Base-by-base conservation (phyloP, 2,329 filamentous ascomycete species). In the Sarocladiaceae sp. region DNA sequence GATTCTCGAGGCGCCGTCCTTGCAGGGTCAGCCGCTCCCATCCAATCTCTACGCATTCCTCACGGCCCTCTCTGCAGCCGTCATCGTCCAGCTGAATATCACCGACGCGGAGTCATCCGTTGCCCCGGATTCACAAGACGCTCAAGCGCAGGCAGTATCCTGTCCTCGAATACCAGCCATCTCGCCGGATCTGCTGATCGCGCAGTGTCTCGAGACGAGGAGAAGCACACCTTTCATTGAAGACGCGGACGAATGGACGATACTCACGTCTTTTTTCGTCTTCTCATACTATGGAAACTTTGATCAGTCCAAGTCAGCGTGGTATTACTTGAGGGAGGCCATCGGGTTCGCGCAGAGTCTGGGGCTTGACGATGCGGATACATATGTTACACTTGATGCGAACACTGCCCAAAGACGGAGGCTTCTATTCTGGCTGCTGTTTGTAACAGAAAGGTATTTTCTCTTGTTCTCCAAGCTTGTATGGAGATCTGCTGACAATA, bases 391-490 rank as follows among this genome's bases (percentile, higher is more conserved):
- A 20, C 33, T 47, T 19, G 47, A 49, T 15, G 13, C 45, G 4
- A 39, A 47, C 9, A 47, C 40, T n/a, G 45, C 39, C 15, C 50
- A 53, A 35, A 45, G 50, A 13, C 33, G 47, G 11, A 34, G 45
- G n/a, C 46, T 50, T 9, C 34, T 54, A 18, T 54, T 53, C 45
- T 54, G 52, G 52, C 46, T 54, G 6, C 40, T 54, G 3, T 54
- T 53, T 33, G 44, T 54, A 19, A 53, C 51, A 7, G 52, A 54
- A 39, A 45, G 52, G 51, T 53, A 27, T 10, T 18, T 31, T 9
- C 12, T 4, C 10, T 19, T 10, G 23, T 31, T 9, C 12, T 4
- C 10, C 19, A 10, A 16, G n/a, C 20, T 9, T 34, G 18, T 12
- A 7, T 21, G n/a, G 24, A 32, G 15, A 19, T 21, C 19, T 43